phyloP scores from a whole-genome alignment of 2,329 filamentous ascomycete species.

The Fusarium sambucinum region DNA sequence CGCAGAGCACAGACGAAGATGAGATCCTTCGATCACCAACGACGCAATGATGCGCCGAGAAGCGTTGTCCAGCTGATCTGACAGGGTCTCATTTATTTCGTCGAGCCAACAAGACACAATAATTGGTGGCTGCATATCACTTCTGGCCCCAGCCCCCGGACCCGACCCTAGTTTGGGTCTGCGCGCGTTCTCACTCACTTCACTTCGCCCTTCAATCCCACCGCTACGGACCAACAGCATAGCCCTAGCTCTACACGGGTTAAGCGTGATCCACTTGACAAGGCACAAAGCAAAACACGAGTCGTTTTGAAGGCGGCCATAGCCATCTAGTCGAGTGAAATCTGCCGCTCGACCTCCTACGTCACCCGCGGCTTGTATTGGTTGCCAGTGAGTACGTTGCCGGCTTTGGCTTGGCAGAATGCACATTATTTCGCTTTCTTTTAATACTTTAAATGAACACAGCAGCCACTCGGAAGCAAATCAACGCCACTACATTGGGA shows the following conservation, averaged over 20 bases:
- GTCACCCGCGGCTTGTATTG: conserved; percentile 1
- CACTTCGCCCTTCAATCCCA: conserved; percentile 33
- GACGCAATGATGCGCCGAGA: conserved; percentile 39
- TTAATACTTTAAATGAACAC: background rate
- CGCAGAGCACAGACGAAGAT: conserved; percentile 15
- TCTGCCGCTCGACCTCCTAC: conserved; percentile 20
- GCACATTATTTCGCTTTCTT: background rate
- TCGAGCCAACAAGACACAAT: conserved; percentile 36
- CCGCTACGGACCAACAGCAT: conserved; percentile 43
- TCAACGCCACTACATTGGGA: background rate
- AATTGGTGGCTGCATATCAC: conserved; percentile 40
- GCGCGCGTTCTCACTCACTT: conserved; percentile 25
- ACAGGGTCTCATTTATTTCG: conserved; percentile 22
- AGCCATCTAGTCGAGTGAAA: conserved; percentile 33
- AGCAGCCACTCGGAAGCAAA: background rate
- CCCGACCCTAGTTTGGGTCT: conserved; percentile 41
- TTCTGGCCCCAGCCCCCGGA: conserved; percentile 38
- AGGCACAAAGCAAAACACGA: conserved; percentile 36
- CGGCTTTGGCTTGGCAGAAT: background rate
- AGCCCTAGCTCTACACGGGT: conserved; percentile 25
- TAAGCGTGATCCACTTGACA: conserved; percentile 20
- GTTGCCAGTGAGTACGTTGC: background rate
- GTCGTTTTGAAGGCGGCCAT: conserved; percentile 22
- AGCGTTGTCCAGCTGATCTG: conserved; percentile 34
- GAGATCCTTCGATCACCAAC: conserved; percentile 31